Evolutionary conservation across 2,329 filamentous ascomycete species (phyloP).

Genomic region (Penicillium sumatraense): DNA sequence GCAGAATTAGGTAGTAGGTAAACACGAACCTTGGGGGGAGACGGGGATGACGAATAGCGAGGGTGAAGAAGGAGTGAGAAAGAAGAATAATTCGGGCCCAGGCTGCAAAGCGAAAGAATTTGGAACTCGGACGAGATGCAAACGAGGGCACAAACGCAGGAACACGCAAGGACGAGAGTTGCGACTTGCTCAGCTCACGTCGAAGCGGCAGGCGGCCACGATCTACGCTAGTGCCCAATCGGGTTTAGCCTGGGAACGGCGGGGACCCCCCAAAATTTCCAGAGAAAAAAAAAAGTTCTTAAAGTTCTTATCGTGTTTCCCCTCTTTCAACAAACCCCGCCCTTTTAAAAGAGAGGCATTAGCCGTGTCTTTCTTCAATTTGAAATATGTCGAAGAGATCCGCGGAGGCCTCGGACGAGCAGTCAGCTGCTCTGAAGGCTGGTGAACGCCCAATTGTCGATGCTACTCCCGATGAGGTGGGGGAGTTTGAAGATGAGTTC

Average conservation of each 20-base stretch:
- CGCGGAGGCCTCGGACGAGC: constrained; percentile 57
- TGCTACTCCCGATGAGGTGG: constrained; percentile 56
- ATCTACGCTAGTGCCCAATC: constrained; percentile 41
- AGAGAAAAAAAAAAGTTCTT: constrained; percentile 33
- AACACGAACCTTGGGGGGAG: not conserved
- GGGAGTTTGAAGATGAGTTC: constrained; percentile 77
- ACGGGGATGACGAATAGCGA: not conserved
- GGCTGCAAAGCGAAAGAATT: not conserved
- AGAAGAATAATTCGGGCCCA: not conserved
- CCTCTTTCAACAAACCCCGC: constrained; percentile 13
- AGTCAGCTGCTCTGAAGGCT: constrained; percentile 61
- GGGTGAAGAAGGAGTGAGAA: not conserved
- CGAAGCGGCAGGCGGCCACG: constrained; percentile 15
- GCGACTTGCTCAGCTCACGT: constrained; percentile 18
- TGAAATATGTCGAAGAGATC: constrained; percentile 63
- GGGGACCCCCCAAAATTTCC: too few relatives aligned
- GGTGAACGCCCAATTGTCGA: constrained; percentile 62
- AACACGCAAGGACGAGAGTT: constrained; percentile 2
- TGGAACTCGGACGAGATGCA: not conserved
- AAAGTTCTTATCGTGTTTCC: constrained; percentile 34
- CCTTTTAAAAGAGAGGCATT: not conserved
- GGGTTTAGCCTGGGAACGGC: too few relatives aligned
- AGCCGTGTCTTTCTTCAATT: too few relatives aligned
- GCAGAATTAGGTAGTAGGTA: constrained; percentile 2
- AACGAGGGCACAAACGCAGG: constrained; percentile 13